phyloP scores from a whole-genome alignment of 2,329 filamentous ascomycete genomes.

The Sordariomycetes sp. region DNA sequence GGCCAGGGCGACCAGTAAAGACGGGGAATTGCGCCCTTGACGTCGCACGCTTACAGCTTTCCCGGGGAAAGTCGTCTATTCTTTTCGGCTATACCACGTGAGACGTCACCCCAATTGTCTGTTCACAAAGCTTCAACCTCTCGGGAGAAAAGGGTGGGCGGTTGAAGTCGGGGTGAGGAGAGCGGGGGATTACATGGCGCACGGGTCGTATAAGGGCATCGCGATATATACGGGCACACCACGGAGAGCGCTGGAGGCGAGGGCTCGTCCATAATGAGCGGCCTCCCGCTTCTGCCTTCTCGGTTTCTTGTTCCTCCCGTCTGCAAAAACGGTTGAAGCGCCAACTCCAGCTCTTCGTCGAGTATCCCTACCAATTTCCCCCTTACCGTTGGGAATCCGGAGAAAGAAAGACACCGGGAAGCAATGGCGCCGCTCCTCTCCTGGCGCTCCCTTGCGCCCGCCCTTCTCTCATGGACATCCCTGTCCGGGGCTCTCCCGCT shows the following conservation, averaged over 20 bases:
- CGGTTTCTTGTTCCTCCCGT: not conserved
- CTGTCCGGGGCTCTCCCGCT: not conserved
- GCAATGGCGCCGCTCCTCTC: not conserved
- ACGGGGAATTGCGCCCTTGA: not conserved
- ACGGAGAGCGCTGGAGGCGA: not conserved
- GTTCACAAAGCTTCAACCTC: not conserved
- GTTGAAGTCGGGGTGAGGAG: not conserved
- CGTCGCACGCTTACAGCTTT: not conserved
- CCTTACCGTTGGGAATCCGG: not conserved
- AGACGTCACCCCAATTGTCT: not conserved
- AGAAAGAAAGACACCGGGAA: not conserved
- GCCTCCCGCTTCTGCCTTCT: not conserved
- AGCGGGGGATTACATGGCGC: not conserved
- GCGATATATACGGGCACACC: not conserved
- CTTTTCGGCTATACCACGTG: not conserved
- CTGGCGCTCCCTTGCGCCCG: slow-evolving; percentile 1
- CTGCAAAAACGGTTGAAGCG: not conserved
- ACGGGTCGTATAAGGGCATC: not conserved
- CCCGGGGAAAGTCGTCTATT: not conserved
- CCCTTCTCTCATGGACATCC: slow-evolving; percentile 1
- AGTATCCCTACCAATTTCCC: not conserved
- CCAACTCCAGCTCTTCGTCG: not conserved
- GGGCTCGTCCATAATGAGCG: not conserved
- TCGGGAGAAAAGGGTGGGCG: not conserved
- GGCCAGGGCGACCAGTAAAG: not conserved